Base-by-base conservation (phyloP, 1,284 basidiomycete genomes). In the Blastosporella zonata region DNA sequence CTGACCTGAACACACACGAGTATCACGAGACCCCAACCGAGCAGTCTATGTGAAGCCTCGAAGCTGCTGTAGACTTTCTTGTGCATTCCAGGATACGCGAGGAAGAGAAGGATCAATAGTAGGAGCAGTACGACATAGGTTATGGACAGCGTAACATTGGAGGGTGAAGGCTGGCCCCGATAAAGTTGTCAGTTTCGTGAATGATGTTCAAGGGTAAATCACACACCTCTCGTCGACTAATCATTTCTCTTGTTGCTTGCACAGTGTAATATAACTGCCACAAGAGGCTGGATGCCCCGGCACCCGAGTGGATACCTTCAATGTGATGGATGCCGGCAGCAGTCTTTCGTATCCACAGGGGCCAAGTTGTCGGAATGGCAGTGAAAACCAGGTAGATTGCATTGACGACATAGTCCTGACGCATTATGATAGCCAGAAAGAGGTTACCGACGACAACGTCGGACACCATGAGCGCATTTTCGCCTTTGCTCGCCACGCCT, bases 371-470 rank as follows among this genome's bases (percentile, higher is more conserved):
- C n/a, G 78, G 77, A 15, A 79, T 72, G 20, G 76, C 66, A 46
- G 75, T 78, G 46, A 69, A 74, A 5, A 75, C 64, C 23, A 70
- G 73, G 67, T 79, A 81, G 61, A 81, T 78, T 1, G 71, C 66
- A 54, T 82, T 80, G 55, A 82, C 73, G 20, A 82, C 76, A 54
- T 81, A 77, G 60, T 81, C 79, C 61, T 82, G 79, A 21, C 80
- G 73, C 75, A 83, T 81, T 13, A 81, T 63, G 44, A 81, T 77
- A 8, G 77, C 74, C 41, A 68, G 72, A 56, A 79, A 78, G 12
- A 81, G 62, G 53, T 81, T 81, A 7, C 75, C 66, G 20, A 79
- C 67, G 18, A 77, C 75, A 50, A 77, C 70, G 28, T 74, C 65
- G 15, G 73, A 77, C 12, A 81, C 64, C 34, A 74, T 60, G 39